Conservation (phyloP, 2,329 filamentous ascomycete genomes). For the Rasamsonia emersonii region DNA sequence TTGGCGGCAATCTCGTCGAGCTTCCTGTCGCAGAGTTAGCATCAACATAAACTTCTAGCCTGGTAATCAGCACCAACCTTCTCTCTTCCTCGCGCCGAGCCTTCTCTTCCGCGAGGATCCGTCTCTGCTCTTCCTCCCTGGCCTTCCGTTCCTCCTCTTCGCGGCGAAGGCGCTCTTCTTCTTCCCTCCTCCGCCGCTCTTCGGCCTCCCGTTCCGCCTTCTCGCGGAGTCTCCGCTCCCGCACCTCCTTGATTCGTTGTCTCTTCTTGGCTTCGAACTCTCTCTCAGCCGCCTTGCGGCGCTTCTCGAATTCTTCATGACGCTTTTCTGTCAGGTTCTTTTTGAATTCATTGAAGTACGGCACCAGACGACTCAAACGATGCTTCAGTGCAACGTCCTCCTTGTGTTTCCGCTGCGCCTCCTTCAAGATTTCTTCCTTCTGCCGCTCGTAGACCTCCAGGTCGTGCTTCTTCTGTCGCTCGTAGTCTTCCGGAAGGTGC, state of each 20-base stretch:
- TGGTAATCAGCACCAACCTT: slow-evolving; percentile 37
- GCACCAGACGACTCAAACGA: slow-evolving; percentile 74
- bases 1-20: slow-evolving; percentile 53
- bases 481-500: slow-evolving; percentile 80
- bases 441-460: slow-evolving; percentile 68
- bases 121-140: slow-evolving; percentile 71
- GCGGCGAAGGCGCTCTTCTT: slow-evolving; percentile 68
- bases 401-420: slow-evolving; percentile 80
- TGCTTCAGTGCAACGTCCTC: slow-evolving; percentile 90
- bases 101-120: slow-evolving; percentile 64
- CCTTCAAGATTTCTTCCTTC: slow-evolving; percentile 68
- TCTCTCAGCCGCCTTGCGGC: slow-evolving; percentile 80
- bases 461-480: slow-evolving; percentile 70
- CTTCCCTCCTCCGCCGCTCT: slow-evolving; percentile 68
- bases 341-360: slow-evolving; percentile 77
- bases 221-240: slow-evolving; percentile 74
- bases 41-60: not conserved
- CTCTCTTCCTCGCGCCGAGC: slow-evolving; percentile 50
- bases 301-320: slow-evolving; percentile 91
- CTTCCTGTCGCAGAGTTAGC: slow-evolving; percentile 39
- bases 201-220: slow-evolving; percentile 76
- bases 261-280: slow-evolving; percentile 90
- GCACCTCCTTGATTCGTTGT: slow-evolving; percentile 76
- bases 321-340: slow-evolving; percentile 75
- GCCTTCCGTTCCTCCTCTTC: slow-evolving; percentile 81